These are phyloP conservation scores for Aphanomyces cochlioides DNA, from an alignment of 352 stramenopile genomes.

Conservation along the genomic window DNA sequence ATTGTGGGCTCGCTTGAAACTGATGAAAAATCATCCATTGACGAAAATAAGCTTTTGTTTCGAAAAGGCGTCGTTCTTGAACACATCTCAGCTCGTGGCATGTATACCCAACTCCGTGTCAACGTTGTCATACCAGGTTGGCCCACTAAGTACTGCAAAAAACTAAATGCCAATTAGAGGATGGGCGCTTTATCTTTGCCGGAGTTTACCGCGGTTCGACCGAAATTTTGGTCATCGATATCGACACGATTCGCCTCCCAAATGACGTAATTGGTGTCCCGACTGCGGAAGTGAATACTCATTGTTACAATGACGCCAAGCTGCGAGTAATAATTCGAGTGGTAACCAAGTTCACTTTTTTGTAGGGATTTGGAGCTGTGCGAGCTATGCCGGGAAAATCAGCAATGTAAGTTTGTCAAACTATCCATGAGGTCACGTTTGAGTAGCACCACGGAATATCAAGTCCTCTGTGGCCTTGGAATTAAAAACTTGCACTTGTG, in stretches of 20 bases:
- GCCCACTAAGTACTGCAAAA: neutral
- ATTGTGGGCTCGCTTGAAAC: conserved; percentile 15
- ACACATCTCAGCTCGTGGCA: conserved; percentile 69
- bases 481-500: conserved; percentile 87
- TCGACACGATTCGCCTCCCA: conserved; percentile 74
- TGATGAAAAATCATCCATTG: conserved; percentile 5
- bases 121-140: conserved; percentile 54
- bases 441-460: conserved; percentile 52
- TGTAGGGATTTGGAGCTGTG: conserved; percentile 74
- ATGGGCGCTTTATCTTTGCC: conserved; percentile 83
- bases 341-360: neutral
- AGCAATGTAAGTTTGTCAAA: conserved; percentile 30
- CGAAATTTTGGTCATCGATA: conserved; percentile 79
- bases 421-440: neutral
- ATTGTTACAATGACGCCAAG: conserved; percentile 79
- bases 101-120: conserved; percentile 83
- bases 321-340: conserved; percentile 32
- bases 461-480: conserved; percentile 71
- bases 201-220: conserved; percentile 80
- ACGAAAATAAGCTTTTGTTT: conserved; percentile 56
- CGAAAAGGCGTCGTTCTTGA: conserved; percentile 70
- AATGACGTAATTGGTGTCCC: conserved; percentile 42
- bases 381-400: conserved; percentile 52
- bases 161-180: conserved; percentile 33
- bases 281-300: conserved; percentile 49